Evolutionary conservation across 2,329 filamentous ascomycete species (phyloP).

Genomic region (Phyllosticta citrichinensis): DNA sequence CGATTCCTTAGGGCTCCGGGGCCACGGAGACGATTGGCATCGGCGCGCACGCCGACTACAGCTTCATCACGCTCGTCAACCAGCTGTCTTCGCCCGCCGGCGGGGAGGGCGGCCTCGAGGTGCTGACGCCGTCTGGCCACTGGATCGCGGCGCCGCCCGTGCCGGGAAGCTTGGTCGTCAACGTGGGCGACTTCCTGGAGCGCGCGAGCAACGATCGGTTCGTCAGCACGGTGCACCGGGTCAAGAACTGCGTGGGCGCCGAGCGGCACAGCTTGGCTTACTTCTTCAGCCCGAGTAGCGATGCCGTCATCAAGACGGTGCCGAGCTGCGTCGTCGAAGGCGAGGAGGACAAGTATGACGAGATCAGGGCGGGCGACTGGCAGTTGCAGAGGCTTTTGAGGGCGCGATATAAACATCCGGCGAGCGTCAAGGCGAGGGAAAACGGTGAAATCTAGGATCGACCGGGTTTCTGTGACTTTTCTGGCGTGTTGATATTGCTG

Average conservation of each 20-base stretch:
- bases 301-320: not conserved
- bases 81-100: constrained; percentile 11
- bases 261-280: constrained; percentile 33
- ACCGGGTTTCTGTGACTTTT: too few species aligned
- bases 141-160: constrained; percentile 31
- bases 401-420: too few species aligned
- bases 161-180: constrained; percentile 30
- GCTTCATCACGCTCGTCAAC: constrained; percentile 33
- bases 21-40: constrained; percentile 26
- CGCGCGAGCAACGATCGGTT: constrained; percentile 31
- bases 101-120: constrained; percentile 21
- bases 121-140: constrained; percentile 31
- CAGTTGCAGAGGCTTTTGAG: too few species aligned
- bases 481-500: too few species aligned
- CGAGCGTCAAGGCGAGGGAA: too few species aligned
- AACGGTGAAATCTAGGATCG: not conserved
- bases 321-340: not conserved
- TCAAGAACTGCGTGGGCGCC: constrained; percentile 30
- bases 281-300: constrained; percentile 23
- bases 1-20: too few species aligned
- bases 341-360: not conserved
- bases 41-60: constrained; percentile 35
- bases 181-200: constrained; percentile 33
- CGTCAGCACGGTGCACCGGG: constrained; percentile 31
- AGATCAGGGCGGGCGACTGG: not conserved